A percentile compares a stretch with the other conserved stretches of the same genome.
Evolutionary conservation across 306 rosid species (phyloP).

Genomic region (Trichosanthes truncata): DNA sequence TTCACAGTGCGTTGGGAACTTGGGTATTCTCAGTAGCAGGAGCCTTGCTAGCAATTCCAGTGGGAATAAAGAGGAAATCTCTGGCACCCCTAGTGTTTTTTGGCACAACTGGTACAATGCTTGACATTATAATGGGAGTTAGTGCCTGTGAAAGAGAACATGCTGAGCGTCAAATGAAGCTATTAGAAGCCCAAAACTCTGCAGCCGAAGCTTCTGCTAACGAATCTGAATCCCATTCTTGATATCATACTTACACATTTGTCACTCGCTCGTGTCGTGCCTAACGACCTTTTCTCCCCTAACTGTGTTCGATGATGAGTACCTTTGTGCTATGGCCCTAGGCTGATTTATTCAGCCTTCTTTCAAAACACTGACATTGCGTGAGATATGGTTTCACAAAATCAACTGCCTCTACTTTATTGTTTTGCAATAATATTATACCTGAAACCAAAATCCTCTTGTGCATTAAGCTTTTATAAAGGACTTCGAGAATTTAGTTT

Average conservation of each 20-base stretch:
- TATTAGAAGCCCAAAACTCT: slow-evolving; percentile 55
- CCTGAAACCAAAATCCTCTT: background rate
- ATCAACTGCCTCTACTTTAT: background rate
- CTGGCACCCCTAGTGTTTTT: slow-evolving; percentile 87
- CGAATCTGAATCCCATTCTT: slow-evolving; percentile 35
- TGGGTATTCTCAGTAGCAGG: slow-evolving; percentile 97
- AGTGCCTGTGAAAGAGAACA: slow-evolving; percentile 82
- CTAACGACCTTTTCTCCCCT: background rate
- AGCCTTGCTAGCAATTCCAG: slow-evolving; percentile 89
- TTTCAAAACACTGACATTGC: background rate
- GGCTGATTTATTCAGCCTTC: background rate
- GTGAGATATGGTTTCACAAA: background rate
- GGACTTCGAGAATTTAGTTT: background rate
- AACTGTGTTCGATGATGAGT: background rate
- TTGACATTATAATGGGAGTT: slow-evolving; percentile 83
- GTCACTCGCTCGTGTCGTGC: background rate
- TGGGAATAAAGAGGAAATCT: slow-evolving; percentile 84
- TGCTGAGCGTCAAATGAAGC: slow-evolving; percentile 78
- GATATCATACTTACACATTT: background rate
- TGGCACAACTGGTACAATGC: slow-evolving; percentile 94
- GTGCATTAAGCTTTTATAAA: background rate
- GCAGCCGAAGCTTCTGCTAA: slow-evolving; percentile 25
- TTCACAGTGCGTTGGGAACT: slow-evolving; percentile 76
- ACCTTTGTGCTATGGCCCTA: background rate
- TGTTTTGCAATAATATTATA: background rate